Evolutionary conservation across 306 rosid genomes (phyloP).

Genomic region (Mucuna pruriens): DNA sequence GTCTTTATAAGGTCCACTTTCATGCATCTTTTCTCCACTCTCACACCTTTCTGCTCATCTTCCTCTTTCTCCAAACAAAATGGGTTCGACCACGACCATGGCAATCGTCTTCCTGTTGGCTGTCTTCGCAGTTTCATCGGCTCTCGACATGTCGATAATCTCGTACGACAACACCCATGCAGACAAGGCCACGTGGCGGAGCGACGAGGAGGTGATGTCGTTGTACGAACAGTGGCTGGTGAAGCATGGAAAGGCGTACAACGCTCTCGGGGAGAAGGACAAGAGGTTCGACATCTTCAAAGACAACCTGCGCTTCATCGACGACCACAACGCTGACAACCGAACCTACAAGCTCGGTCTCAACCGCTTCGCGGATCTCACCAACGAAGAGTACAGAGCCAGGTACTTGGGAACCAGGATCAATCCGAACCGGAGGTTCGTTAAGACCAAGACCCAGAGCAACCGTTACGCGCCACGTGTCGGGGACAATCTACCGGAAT

Average conservation of each 20-base stretch:
- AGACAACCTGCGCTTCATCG: slow-evolving; percentile 80
- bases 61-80: slow-evolving; percentile 1
- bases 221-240: slow-evolving; percentile 78
- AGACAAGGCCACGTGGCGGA: slow-evolving; percentile 45
- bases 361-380: slow-evolving; percentile 89
- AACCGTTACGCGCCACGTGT: slow-evolving; percentile 68
- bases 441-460: slow-evolving; percentile 32
- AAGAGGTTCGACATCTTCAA: slow-evolving; percentile 80
- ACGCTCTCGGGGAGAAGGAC: slow-evolving; percentile 75
- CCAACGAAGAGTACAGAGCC: slow-evolving; percentile 85
- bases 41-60: not conserved
- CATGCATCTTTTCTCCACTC: slow-evolving; percentile 33
- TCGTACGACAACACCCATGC: slow-evolving; percentile 52
- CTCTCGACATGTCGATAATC: slow-evolving; percentile 77
- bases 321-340: slow-evolving; percentile 58
- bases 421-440: slow-evolving; percentile 45
- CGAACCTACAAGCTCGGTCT: slow-evolving; percentile 68
- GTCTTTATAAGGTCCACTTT: slow-evolving; percentile 51
- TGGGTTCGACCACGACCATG: slow-evolving; percentile 61
- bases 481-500: slow-evolving; percentile 71
- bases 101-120: slow-evolving; percentile 37
- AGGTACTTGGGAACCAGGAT: slow-evolving; percentile 63
- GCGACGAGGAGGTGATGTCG: slow-evolving; percentile 62
- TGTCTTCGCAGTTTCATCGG: slow-evolving; percentile 53
- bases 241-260: slow-evolving; percentile 63